phyloP scores from a whole-genome alignment of 208 protist species.

The Naegleria gruberi region DNA sequence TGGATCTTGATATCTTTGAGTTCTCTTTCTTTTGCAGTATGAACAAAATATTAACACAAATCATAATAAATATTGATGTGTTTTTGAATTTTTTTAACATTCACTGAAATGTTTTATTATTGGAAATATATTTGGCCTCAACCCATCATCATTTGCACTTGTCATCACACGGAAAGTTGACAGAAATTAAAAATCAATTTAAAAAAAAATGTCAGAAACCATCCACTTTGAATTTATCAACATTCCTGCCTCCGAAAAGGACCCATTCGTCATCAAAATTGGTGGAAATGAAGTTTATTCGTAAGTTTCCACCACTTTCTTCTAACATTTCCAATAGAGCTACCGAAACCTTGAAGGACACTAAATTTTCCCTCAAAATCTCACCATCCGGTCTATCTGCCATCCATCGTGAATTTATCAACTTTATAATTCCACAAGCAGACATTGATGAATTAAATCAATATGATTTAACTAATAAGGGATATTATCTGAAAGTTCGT shows the following conservation, averaged over 20 bases:
- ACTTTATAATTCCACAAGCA: background rate
- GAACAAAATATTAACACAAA: too few species aligned
- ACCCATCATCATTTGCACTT: too few species aligned
- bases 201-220: background rate
- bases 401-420: background rate
- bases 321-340: background rate
- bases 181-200: too few species aligned
- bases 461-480: background rate
- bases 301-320: too few species aligned
- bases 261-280: background rate
- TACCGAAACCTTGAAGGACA: background rate
- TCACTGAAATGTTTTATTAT: too few species aligned
- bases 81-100: too few species aligned
- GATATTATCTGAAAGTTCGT: background rate
- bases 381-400: background rate
- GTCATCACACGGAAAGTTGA: too few species aligned
- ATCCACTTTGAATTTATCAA: background rate
- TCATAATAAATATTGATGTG: too few species aligned
- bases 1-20: too few species aligned
- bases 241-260: background rate
- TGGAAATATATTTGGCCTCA: too few species aligned
- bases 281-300: background rate
- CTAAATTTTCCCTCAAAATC: background rate
- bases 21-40: too few species aligned
- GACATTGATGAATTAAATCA: constrained; percentile 11